Conservation (phyloP, 2,329 filamentous ascomycete species). For the Trichoderma afroharzianum region DNA sequence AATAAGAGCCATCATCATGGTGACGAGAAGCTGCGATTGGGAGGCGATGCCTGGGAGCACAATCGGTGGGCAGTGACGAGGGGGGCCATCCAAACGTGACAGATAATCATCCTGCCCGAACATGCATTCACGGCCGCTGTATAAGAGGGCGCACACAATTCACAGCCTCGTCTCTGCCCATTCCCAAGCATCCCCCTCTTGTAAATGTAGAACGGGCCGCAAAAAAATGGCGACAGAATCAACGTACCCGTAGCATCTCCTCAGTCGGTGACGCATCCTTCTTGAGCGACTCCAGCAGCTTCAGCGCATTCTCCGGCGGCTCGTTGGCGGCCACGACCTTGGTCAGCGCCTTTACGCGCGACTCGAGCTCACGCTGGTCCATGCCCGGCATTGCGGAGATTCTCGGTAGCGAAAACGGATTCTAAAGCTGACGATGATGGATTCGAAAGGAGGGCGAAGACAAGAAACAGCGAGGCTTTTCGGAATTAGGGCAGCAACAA, state of each 20-base stretch:
- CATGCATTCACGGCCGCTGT: neutral
- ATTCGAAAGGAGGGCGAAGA: neutral
- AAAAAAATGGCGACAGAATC: neutral
- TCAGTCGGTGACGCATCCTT: constrained; percentile 80
- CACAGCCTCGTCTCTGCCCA: neutral
- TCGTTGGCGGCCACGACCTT: constrained; percentile 77
- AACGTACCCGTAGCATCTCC: constrained; percentile 71
- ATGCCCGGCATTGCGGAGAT: constrained; percentile 41
- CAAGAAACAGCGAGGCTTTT: neutral
- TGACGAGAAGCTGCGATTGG: neutral
- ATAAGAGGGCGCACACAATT: neutral
- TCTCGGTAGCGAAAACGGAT: neutral
- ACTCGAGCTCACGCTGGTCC: constrained; percentile 78
- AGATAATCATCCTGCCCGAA: neutral
- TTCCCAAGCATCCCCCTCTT: neutral
- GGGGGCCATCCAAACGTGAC: neutral
- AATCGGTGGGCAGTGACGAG: neutral
- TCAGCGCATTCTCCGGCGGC: constrained; percentile 66
- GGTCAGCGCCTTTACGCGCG: constrained; percentile 71
- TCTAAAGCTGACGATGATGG: neutral
- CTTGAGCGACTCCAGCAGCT: constrained; percentile 74
- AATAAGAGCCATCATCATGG: neutral
- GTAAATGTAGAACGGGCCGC: neutral
- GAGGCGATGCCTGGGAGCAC: neutral
- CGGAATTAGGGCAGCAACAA: neutral